Percentiles rank a stretch among this genome's conserved stretches.
These are phyloP conservation scores for Populus tomentosa DNA, from an alignment of 441 rosid genomes.

Conservation along the genomic window DNA sequence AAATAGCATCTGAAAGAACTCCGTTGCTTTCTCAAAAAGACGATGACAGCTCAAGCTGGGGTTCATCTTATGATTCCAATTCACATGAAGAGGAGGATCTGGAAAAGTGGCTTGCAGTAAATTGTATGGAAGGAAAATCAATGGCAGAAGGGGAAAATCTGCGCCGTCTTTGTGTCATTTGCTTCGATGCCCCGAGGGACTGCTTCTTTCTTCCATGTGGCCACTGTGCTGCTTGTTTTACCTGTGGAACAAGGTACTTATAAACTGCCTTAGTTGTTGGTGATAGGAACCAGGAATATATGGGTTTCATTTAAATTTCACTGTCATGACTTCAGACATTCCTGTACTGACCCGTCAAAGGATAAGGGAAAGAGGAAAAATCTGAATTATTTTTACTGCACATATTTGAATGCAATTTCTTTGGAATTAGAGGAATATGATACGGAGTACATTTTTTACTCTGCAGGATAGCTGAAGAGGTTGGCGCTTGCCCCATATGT, in stretches of 20 bases:
- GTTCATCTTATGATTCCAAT: conserved; percentile 45
- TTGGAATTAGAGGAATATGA: neutral
- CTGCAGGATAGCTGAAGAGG: conserved; percentile 48
- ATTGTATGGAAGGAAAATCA: conserved; percentile 20
- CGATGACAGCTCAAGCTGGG: conserved; percentile 45
- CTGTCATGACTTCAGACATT: neutral
- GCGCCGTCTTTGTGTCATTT: conserved; percentile 29
- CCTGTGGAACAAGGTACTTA: conserved; percentile 50
- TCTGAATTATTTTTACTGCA: neutral
- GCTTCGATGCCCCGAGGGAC: conserved; percentile 47
- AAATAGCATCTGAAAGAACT: conserved; percentile 22
- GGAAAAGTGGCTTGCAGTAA: conserved; percentile 23
- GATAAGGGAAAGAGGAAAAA: no score
- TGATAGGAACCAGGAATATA: neutral
- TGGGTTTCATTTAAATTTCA: neutral
- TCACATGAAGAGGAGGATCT: conserved; percentile 40
- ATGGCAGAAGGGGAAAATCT: conserved; percentile 32
- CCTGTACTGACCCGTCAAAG: neutral
- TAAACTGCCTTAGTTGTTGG: neutral
- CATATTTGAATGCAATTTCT: neutral
- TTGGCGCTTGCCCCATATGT: conserved; percentile 50
- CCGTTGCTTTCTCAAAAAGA: conserved; percentile 45
- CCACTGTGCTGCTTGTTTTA: conserved; percentile 51
- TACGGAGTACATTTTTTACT: neutral
- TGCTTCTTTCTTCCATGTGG: conserved; percentile 72